Percentiles rank a stretch among this genome's conserved stretches.
phyloP scores from a whole-genome alignment of 139 green algal genomes.

The Picochlorum sp. region DNA sequence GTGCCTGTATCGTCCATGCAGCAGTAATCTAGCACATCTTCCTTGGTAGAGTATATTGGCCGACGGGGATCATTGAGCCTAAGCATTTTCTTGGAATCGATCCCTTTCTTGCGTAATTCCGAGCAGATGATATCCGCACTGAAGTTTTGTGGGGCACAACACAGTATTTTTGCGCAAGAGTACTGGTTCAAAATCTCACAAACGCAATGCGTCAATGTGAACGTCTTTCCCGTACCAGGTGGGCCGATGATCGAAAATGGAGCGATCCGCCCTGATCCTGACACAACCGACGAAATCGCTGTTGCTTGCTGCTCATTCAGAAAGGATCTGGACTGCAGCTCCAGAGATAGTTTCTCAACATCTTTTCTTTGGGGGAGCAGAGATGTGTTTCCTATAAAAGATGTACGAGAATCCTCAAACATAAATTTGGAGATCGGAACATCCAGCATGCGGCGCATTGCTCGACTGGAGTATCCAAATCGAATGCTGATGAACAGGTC shows the following conservation, averaged over 20 bases:
- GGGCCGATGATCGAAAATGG: constrained; percentile 57
- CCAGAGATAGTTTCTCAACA: neutral
- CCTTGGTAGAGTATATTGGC: constrained; percentile 26
- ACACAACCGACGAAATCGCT: constrained; percentile 41
- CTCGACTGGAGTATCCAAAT: too few species aligned
- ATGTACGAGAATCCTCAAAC: too few species aligned
- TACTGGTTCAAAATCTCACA: constrained; percentile 33
- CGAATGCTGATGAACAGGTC: too few species aligned
- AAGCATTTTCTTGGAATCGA: constrained; percentile 22
- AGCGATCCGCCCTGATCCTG: constrained; percentile 10
- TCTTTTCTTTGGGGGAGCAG: too few species aligned
- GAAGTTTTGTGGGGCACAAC: constrained; percentile 41
- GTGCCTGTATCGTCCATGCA: constrained; percentile 6
- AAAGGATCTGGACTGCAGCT: neutral
- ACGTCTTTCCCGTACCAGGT: constrained; percentile 65
- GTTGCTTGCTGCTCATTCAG: constrained; percentile 57
- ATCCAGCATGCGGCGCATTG: too few species aligned
- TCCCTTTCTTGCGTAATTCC: constrained; percentile 22
- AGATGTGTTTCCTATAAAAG: too few species aligned
- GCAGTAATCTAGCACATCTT: constrained; percentile 34
- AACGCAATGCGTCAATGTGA: constrained; percentile 53
- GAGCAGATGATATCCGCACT: constrained; percentile 44
- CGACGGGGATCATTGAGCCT: constrained; percentile 45
- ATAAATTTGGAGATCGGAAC: too few species aligned
- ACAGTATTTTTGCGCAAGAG: constrained; percentile 26